These are phyloP conservation scores for Barnettozyma populi DNA, from an alignment of 805 yeast genomes.

Conservation along the genomic window DNA sequence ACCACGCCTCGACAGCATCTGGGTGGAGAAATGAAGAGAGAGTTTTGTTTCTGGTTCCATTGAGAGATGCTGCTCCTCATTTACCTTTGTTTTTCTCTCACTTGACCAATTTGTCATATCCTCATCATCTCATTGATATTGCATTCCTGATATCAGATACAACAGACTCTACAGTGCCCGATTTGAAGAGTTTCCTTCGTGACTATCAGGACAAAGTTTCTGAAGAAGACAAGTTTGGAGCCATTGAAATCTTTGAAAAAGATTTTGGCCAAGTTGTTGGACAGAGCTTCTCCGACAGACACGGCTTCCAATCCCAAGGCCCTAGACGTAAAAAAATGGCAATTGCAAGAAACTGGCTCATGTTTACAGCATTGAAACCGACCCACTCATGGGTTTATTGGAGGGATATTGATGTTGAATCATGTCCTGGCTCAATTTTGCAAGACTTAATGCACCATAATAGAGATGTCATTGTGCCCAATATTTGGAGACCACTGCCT, in stretches of 20 bases:
- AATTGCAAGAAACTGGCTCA: slow-evolving; percentile 89
- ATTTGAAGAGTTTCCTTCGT: slow-evolving; percentile 49
- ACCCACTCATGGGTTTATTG: slow-evolving; percentile 95
- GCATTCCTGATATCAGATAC: slow-evolving; percentile 89
- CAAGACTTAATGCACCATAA: slow-evolving; percentile 92
- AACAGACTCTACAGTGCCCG: slow-evolving; percentile 78
- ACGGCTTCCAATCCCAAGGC: slow-evolving; percentile 95
- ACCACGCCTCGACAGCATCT: slow-evolving; percentile 56
- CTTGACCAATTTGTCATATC: slow-evolving; percentile 74
- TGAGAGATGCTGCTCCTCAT: slow-evolving; percentile 89
- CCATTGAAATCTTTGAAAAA: slow-evolving; percentile 81
- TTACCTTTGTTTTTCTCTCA: slow-evolving; percentile 85
- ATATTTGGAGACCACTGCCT: slow-evolving; percentile 86
- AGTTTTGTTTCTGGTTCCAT: slow-evolving; percentile 79
- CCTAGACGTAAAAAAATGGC: slow-evolving; percentile 95
- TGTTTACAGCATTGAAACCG: slow-evolving; percentile 81
- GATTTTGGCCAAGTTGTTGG: slow-evolving; percentile 93
- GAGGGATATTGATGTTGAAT: slow-evolving; percentile 98
- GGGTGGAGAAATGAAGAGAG: slow-evolving; percentile 83
- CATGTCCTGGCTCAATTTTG: slow-evolving; percentile 74
- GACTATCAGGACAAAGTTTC: slow-evolving; percentile 64
- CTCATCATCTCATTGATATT: slow-evolving; percentile 77
- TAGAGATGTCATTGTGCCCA: slow-evolving; percentile 90
- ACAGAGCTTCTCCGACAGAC: slow-evolving; percentile 88
- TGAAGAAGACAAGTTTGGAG: slow-evolving; percentile 63